Percentiles rank a stretch among this genome's conserved stretches.
phyloP scores from a whole-genome alignment of 345 rosid species.

The Moricandia moricandioides region DNA sequence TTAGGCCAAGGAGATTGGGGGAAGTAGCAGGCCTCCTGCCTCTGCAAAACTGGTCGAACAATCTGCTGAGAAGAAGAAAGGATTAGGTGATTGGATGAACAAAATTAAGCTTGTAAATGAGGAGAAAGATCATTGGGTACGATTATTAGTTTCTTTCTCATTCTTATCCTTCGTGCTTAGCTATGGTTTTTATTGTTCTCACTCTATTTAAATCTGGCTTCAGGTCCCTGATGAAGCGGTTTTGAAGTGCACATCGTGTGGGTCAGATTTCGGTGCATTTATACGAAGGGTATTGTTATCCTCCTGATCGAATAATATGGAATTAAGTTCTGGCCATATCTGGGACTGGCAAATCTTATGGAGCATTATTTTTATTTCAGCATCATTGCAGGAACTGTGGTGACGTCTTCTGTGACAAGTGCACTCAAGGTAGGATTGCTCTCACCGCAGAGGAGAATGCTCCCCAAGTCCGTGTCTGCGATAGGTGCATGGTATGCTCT shows the following conservation, averaged over 20 bases:
- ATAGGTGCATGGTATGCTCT: conserved; percentile 76
- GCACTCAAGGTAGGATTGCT: conserved; percentile 90
- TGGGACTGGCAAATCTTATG: not conserved
- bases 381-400: conserved; percentile 99
- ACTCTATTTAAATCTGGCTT: not conserved
- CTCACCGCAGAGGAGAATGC: conserved; percentile 95
- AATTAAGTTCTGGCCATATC: conserved; percentile 1
- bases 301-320: not conserved
- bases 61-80: conserved; percentile 72
- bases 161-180: no score
- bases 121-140: conserved; percentile 96
- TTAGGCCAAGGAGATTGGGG: conserved; percentile 96
- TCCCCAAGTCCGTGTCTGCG: conserved; percentile 93
- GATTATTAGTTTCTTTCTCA: not conserved
- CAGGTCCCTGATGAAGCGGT: conserved; percentile 98
- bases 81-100: conserved; percentile 85
- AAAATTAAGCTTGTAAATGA: conserved; percentile 82
- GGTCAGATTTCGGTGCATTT: conserved; percentile 89
- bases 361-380: conserved; percentile 42
- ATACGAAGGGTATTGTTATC: conserved; percentile 58
- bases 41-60: conserved; percentile 55
- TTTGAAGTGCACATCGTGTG: conserved; percentile 79
- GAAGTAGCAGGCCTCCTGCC: conserved; percentile 61
- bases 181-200: conserved; percentile 2
- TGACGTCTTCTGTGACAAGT: conserved; percentile 97